phyloP scores from a whole-genome alignment of 345 rosid genomes.

The Rhodamnia rubescens region DNA sequence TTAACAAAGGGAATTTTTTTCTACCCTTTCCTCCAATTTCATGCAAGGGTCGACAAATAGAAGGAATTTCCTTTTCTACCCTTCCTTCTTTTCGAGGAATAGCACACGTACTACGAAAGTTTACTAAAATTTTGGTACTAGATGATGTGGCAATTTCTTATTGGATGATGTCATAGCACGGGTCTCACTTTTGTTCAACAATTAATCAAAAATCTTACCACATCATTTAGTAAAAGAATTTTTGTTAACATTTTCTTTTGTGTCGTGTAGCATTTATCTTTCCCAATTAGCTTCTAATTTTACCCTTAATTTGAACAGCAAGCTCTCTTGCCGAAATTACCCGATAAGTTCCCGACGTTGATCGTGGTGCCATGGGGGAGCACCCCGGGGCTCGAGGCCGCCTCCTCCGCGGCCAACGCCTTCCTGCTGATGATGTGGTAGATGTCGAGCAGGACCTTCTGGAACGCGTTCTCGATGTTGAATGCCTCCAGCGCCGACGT shows the following conservation, averaged over 20 bases:
- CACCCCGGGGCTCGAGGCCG: conserved; percentile 20
- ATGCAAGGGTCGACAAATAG: not conserved
- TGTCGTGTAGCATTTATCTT: not conserved
- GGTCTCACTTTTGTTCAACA: too few species aligned
- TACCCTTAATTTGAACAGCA: conserved; percentile 42
- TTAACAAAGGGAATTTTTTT: not conserved
- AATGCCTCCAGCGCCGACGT: conserved; percentile 50
- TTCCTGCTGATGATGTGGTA: conserved; percentile 51
- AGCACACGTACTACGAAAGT: not conserved
- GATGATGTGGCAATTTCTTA: not conserved
- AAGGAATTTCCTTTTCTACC: not conserved
- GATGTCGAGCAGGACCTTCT: conserved; percentile 43
- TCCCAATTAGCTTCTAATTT: not conserved
- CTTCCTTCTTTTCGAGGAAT: not conserved
- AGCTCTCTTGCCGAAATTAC: conserved; percentile 20
- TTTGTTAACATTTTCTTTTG: not conserved
- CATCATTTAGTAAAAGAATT: not conserved
- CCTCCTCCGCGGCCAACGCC: conserved; percentile 53
- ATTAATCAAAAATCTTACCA: not conserved
- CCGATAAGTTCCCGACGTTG: conserved; percentile 41
- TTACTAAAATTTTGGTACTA: not conserved
- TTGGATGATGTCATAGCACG: not conserved
- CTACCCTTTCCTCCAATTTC: not conserved
- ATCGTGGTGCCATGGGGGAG: conserved; percentile 59
- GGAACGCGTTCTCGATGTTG: conserved; percentile 57